These are phyloP conservation scores for Trypanosoma brucei DNA, from an alignment of 208 protist species.

Conservation along the genomic window DNA sequence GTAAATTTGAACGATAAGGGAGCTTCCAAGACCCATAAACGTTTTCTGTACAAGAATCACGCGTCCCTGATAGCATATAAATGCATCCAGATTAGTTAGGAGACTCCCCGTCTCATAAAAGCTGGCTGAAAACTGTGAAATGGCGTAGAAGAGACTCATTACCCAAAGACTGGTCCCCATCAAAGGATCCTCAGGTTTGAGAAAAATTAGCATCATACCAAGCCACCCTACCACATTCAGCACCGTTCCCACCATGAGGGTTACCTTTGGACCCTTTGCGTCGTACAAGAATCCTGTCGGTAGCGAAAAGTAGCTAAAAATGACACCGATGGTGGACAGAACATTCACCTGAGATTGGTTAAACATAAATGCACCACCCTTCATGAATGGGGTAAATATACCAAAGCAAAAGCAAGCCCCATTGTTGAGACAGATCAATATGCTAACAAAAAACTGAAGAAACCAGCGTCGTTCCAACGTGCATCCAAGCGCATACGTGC, in stretches of 20 bases:
- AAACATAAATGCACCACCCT: conserved; percentile 41
- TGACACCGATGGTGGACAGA: conserved; percentile 64
- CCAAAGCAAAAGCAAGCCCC: conserved; percentile 77
- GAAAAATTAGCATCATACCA: conserved; percentile 69
- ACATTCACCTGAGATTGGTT: conserved; percentile 57
- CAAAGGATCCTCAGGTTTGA: conserved; percentile 30
- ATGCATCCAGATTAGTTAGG: conserved; percentile 69
- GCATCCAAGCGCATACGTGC: background rate
- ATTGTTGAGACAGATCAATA: conserved; percentile 76
- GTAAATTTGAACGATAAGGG: conserved; percentile 70
- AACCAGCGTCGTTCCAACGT: conserved; percentile 66
- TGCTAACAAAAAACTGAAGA: conserved; percentile 71
- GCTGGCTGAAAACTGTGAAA: conserved; percentile 79
- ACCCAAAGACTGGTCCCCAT: conserved; percentile 33
- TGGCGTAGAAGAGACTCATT: conserved; percentile 65
- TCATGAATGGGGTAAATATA: conserved; percentile 73
- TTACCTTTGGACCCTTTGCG: conserved; percentile 39
- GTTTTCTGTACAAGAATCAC: conserved; percentile 85
- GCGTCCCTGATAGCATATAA: conserved; percentile 70
- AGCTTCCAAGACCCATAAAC: conserved; percentile 82
- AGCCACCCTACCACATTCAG: conserved; percentile 68
- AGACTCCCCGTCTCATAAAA: conserved; percentile 78
- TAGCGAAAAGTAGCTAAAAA: conserved; percentile 81
- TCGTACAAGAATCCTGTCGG: conserved; percentile 80
- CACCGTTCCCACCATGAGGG: conserved; percentile 46